These are phyloP conservation scores for Blastomyces percursus DNA, from an alignment of 2,329 filamentous ascomycete genomes.

Conservation along the genomic window DNA sequence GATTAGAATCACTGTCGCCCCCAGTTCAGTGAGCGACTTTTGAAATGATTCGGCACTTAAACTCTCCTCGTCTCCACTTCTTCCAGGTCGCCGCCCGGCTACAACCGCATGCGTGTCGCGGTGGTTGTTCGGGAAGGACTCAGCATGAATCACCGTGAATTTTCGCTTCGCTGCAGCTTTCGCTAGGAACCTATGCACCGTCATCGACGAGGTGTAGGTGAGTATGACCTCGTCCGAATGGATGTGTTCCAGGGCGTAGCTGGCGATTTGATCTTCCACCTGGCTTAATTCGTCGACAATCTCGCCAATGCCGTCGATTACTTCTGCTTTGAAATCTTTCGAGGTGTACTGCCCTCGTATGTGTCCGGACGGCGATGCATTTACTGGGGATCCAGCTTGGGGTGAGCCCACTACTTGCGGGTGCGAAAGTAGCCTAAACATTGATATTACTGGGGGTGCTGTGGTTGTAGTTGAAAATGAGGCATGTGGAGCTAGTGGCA, in stretches of 20 bases:
- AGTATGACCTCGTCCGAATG: conserved; percentile 88
- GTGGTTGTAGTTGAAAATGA: conserved; percentile 23
- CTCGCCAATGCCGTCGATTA: conserved; percentile 88
- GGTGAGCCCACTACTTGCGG: conserved; percentile 39
- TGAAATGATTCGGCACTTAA: conserved; percentile 47
- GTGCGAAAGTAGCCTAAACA: conserved; percentile 79
- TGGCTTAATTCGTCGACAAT: conserved; percentile 91
- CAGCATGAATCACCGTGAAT: conserved; percentile 80
- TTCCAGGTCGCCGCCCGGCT: conserved; percentile 38
- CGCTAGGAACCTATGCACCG: conserved; percentile 79
- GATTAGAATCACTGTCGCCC: conserved; percentile 73
- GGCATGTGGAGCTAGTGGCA: conserved; percentile 30
- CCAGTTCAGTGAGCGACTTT: conserved; percentile 65
- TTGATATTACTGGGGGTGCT: conserved; percentile 52
- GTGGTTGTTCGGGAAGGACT: conserved; percentile 60
- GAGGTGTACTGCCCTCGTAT: conserved; percentile 24
- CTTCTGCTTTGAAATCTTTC: conserved; percentile 73
- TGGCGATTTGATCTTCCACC: conserved; percentile 86
- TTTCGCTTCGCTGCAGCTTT: conserved; percentile 79
- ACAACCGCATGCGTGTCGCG: conserved; percentile 51
- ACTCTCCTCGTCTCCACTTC: conserved; percentile 38
- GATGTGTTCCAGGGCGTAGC: conserved; percentile 80
- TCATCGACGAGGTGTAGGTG: conserved; percentile 73
- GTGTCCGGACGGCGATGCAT: conserved; percentile 27
- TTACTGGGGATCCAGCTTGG: conserved; percentile 28